Evolutionary conservation across 495 filamentous ascomycete species (phyloP), one percentile per base, ranked within the genome.

Genomic region (Tuber melanosporum): DNA sequence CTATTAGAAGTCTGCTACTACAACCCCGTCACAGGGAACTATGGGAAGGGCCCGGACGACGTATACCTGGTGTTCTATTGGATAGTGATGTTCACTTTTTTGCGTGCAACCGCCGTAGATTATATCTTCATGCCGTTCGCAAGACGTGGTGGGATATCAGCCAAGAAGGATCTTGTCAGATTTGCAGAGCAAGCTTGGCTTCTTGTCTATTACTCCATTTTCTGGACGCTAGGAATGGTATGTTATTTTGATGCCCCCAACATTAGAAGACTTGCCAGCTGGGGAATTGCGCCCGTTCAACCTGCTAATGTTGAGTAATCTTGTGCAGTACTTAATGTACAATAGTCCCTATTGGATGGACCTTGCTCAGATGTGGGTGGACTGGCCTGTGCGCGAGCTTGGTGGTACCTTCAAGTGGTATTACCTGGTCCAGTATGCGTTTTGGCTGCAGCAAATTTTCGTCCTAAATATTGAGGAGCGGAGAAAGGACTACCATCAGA

Each of bases 101-200:
- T 97, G 57, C 92, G 95, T 73, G 93, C 92, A n/a, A 90, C 90
- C 71, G 84, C 89, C 15, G 95, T 98, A 87, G 94, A 97, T 80
- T 95, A 95, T 86, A 77, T 97, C 15, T 86, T 98, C 32, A 88
- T 88, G 66, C 95, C 95, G 32, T 83, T 94, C 32, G 94, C 91
- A 43, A 88, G 88, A 62, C 83, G 86, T 20, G 86, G 86, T 73
- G 94, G 94, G 20, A 86, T 98, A 78, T 87, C 88, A 76, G 89
- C 90, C 75, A 87, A 86, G 79, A 97, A 96, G 85, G 91, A 88
- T 12, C 85, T 91, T 39, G 87, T 92, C 39, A 88, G 96, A 62
- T 93, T 98, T 85, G 92, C 93, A 71, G 95, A 99, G 84, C 95
- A 99, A 86, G 93, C 91, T 72, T 99, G 94, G 93, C 87, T 97